Percentiles rank a stretch among this genome's conserved stretches.
These are phyloP conservation scores for Saksenaea oblongispora DNA, from an alignment of 371 early-diverging fungal species.

Conservation along the genomic window DNA sequence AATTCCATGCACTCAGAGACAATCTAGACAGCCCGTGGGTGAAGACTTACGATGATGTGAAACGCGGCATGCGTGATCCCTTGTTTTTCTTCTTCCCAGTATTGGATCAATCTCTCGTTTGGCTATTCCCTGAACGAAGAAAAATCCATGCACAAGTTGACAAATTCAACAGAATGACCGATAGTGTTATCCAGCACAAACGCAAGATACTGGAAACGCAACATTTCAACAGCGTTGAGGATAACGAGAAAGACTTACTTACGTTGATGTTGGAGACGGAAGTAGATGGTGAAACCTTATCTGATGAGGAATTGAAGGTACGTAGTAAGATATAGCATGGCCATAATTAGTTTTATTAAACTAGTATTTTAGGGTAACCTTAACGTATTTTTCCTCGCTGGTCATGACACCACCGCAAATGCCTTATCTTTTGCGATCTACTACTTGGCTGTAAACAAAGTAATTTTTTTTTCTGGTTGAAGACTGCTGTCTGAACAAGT, in stretches of 20 bases:
- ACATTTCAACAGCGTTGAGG: not conserved
- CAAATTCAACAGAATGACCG: conserved; percentile 5
- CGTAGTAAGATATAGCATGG: not conserved
- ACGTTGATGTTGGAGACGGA: not conserved
- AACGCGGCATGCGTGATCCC: conserved; percentile 3
- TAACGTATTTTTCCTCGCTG: conserved; percentile 28
- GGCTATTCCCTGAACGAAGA: conserved; percentile 25
- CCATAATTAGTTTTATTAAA: not conserved
- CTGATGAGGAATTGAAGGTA: not conserved
- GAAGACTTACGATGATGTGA: conserved; percentile 13
- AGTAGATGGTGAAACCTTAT: not conserved
- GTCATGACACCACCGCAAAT: conserved; percentile 22
- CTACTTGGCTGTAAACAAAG: conserved; percentile 17
- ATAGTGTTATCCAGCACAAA: not conserved
- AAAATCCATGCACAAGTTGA: conserved; percentile 8
- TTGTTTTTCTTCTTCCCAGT: conserved; percentile 23
- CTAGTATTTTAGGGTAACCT: conserved; percentile 16
- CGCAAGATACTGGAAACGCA: not conserved
- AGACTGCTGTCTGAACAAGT: not conserved
- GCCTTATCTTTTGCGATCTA: conserved; percentile 17
- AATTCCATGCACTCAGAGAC: conserved; percentile 25
- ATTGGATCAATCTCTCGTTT: conserved; percentile 17
- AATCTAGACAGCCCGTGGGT: conserved; percentile 17
- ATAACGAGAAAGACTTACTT: not conserved
- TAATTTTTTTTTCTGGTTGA: not conserved